Base-by-base conservation (phyloP, 202 grass and related monocot species). In the Zoysia matrella region DNA sequence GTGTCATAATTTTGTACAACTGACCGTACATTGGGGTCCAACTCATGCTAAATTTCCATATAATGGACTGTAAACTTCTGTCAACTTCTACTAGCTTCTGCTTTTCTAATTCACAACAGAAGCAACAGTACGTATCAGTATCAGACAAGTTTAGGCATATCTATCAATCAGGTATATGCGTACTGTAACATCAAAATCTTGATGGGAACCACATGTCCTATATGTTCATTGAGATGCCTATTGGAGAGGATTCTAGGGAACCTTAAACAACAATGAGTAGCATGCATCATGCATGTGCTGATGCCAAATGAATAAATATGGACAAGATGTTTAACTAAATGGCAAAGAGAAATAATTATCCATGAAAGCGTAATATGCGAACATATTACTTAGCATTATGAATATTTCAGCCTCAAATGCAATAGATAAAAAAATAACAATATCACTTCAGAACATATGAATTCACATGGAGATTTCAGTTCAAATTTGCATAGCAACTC, bases 201-300 rank as follows among this genome's bases (percentile, higher is more conserved):
- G 74, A 90, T 75, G 79, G 42, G 77, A 79, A 90, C 16, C 47
- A 82, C 49, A 64, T 77, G 65, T 83, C 83, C 30, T 22, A 70
- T 46, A 74, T 36, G 30, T 70, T 90, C 79, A 70, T 15, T 22
- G 47, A 79, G 74, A 86, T 83, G 83, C 83, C 82, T 71, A 30
- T 22, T 50, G 50, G 65, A 87, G 68, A 71, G 18, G 80, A 83
- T 90, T 80, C 80, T 65, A 2, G 42, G 49, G 56, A 36, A 36
- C 30, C 30, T 36, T 36, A 36, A 36, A 36, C 30, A 36, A 36
- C 30, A 36, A 36, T 36, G 30, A 36, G 30, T 36, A 36, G 30
- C 30, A 36, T 36, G 30, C 30, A 36, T 36, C 30, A 36, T 36
- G 68, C 88, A 76, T 76, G 71, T 86, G 71, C 54, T 13, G 55